Base-by-base conservation (phyloP, 2,329 filamentous ascomycete genomes). In the Laburnicola sp. region DNA sequence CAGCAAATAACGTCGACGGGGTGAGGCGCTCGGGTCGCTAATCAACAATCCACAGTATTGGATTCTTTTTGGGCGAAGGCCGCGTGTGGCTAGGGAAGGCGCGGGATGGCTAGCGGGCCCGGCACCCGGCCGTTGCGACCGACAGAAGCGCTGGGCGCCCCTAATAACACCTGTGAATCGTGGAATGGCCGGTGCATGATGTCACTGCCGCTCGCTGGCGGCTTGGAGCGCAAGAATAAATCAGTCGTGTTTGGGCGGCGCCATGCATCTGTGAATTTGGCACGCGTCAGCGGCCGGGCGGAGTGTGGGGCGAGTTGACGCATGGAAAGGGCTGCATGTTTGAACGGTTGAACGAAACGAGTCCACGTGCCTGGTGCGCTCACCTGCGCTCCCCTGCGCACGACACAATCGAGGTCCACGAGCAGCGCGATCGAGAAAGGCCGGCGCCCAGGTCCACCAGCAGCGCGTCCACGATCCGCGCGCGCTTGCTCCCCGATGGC, bases 31-130 rank as follows among this genome's bases (percentile, higher is more conserved):
- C 21, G 36, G 35, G 22, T 40, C 35, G 36, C 36, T 48, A 48
- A 40, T 35, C 45, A 48, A 35, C n/a, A n/a, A n/a, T n/a, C n/a
- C n/a, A 37, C 27, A 40, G 32, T 47, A 47, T 47, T 47, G 45
- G 30, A 40, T 37, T 22, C 38, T 10, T 11, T 32, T 41, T 42
- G 28, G 36, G 46, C 28, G 7, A 44, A 16, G n/a, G 35, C 35
- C 23, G 23, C 25, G 7, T n/a, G 36, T 23, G 21, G 35, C 36
- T 43, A 43, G 32, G 43, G 32, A 37, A 45, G 42, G n/a, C 11
- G 36, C 45, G 45, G 45, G 39, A 44, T 38, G n/a, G 48, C 34
- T 16, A 34, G n/a, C 22, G 25, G 43, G 36, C 28, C 28, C 28
- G 28, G 23, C 34, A 23, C 34, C 16, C 34, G 34, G 43, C 28